Evolutionary conservation across 2,329 filamentous ascomycete genomes (phyloP).

Genomic region (Verticillium dahliae): DNA sequence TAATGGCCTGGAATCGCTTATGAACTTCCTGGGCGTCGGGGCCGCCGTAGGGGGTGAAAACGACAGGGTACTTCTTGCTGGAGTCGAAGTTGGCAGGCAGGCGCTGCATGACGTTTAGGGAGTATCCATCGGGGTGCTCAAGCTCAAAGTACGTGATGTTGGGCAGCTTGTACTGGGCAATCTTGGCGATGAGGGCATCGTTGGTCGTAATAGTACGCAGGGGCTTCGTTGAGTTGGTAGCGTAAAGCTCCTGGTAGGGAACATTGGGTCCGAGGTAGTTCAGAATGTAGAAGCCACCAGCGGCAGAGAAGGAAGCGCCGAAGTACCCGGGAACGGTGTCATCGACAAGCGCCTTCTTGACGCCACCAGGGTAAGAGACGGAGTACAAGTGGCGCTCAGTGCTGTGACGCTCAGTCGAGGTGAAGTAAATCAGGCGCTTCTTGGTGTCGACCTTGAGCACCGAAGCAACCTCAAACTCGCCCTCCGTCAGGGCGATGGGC

Average conservation of each 20-base stretch:
- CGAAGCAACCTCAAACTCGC: slow-evolving; percentile 57
- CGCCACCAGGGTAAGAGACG: slow-evolving; percentile 48
- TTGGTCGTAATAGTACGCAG: slow-evolving; percentile 56
- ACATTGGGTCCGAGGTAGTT: slow-evolving; percentile 60
- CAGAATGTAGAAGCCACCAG: slow-evolving; percentile 58
- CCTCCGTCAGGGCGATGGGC: slow-evolving; percentile 52
- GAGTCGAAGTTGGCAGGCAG: slow-evolving; percentile 60
- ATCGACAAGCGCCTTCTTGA: slow-evolving; percentile 55
- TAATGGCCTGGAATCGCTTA: slow-evolving; percentile 48
- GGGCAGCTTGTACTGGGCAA: slow-evolving; percentile 55
- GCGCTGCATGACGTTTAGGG: slow-evolving; percentile 57
- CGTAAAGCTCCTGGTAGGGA: slow-evolving; percentile 62
- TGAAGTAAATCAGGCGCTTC: slow-evolving; percentile 55
- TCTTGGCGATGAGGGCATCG: slow-evolving; percentile 41
- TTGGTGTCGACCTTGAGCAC: slow-evolving; percentile 54
- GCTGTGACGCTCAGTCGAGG: slow-evolving; percentile 57
- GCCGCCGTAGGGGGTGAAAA: slow-evolving; percentile 64
- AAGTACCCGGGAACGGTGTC: slow-evolving; percentile 52
- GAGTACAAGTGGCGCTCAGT: slow-evolving; percentile 64
- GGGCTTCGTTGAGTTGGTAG: slow-evolving; percentile 41
- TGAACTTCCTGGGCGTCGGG: slow-evolving; percentile 56
- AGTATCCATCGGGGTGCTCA: slow-evolving; percentile 53
- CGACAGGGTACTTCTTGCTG: slow-evolving; percentile 55
- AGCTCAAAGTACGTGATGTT: slow-evolving; percentile 60
- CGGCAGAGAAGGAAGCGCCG: slow-evolving; percentile 58